Conservation (phyloP, 2,329 filamentous ascomycete species). For the Fusarium sarcochroum region DNA sequence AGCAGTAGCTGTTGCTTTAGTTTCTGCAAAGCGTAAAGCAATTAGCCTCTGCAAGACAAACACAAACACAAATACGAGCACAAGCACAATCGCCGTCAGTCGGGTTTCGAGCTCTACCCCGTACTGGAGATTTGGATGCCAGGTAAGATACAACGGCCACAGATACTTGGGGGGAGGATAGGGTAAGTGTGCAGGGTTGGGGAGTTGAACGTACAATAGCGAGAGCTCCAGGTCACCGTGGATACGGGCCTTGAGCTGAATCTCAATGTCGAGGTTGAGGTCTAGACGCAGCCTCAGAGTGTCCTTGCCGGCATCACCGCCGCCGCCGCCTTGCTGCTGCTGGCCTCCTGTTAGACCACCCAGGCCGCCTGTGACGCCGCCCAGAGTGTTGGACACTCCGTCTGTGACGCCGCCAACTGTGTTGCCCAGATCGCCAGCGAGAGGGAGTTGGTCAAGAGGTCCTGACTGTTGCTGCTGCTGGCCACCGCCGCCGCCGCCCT, state of each 20-base stretch:
- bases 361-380: conserved; percentile 56
- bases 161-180: conserved; percentile 3
- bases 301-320: conserved; percentile 67
- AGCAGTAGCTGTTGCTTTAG: conserved; percentile 20
- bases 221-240: conserved; percentile 86
- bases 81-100: conserved; percentile 26
- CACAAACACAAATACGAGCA: conserved; percentile 12
- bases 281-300: conserved; percentile 79
- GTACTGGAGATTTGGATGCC: conserved; percentile 47
- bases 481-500: conserved; percentile 13
- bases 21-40: conserved; percentile 39
- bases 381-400: conserved; percentile 59
- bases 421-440: conserved; percentile 54
- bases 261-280: conserved; percentile 86
- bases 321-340: conserved; percentile 50
- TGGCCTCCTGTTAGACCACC: conserved; percentile 57
- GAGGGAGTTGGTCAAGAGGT: conserved; percentile 56
- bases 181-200: neutral
- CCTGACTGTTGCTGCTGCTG: conserved; percentile 37
- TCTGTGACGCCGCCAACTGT: conserved; percentile 59
- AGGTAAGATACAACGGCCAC: conserved; percentile 47
- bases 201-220: conserved; percentile 67
- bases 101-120: conserved; percentile 36
- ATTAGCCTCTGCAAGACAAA: conserved; percentile 46
- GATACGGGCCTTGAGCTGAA: conserved; percentile 87